Evolutionary conservation across 176 grass and related monocot species (phyloP), one percentile per base, ranked within the genome.

Genomic region (Musa acuminata): DNA sequence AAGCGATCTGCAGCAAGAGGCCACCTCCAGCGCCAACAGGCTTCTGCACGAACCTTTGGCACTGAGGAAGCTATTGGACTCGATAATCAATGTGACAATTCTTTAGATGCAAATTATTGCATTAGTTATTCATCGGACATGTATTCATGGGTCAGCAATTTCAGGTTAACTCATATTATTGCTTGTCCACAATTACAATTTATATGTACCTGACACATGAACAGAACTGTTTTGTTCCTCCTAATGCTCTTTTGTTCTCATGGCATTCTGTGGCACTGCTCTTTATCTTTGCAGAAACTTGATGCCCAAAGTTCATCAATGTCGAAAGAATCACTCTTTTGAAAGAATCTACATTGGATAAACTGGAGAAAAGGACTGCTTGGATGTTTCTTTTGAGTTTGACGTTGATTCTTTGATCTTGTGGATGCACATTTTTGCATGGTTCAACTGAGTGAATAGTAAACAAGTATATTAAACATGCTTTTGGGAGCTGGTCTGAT

Each of bases 41-140:
- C 11, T 91, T 98, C 87, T 93, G 94, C 88, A 91, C 87, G 87
- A 80, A 98, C 43, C 84, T 98, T 60, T 98, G 88, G 88, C 94
- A 98, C 78, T 98, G 72, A 93, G 67, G 54, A 6, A 43, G 35
- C 35, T 0, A 43, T 43, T 43, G 4, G 35, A 43, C 35, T 43
- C 35, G 35, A 43, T 43, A 43, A 43, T 43, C 35, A 43, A 43
- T 43, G 35, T 5, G 4, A 43, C 35, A 23, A 25, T 26, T n/a
- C 58, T 76, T 97, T 93, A 63, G 80, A 86, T 82, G 80, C 82
- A 83, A 84, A 81, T 78, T 43, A 68, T 87, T 87, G 83, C 81
- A 87, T 89, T 86, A 69, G 84, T 97, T 92, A 81, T 90, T 98
- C 83, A 92, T 87, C 90, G 75, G 84, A 77, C 67, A 89, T 81